Evolutionary conservation across 768 basidiomycete genomes (phyloP).

Genomic region (Kwoniella sp.): DNA sequence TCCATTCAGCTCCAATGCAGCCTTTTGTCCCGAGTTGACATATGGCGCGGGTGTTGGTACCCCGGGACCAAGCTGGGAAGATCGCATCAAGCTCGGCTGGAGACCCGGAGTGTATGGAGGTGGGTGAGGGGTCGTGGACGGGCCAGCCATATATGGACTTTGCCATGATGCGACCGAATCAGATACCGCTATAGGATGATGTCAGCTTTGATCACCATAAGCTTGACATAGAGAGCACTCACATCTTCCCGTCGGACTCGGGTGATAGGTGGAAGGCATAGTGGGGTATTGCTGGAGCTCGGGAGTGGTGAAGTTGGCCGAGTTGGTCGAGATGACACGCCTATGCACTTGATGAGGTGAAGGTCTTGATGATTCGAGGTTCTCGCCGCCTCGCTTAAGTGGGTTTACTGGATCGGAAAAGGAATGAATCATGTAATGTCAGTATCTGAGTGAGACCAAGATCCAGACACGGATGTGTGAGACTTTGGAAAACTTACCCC

Average conservation of each 20-base stretch:
- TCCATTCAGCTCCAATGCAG: constrained; percentile 52
- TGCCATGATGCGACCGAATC: constrained; percentile 24
- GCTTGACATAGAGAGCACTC: constrained; percentile 8
- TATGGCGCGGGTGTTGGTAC: constrained; percentile 28
- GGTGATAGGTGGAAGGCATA: constrained; percentile 26
- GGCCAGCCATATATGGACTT: constrained; percentile 22
- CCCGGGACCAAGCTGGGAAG: constrained; percentile 39
- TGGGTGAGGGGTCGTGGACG: constrained; percentile 5
- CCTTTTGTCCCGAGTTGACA: constrained; percentile 42
- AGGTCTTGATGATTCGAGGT: constrained; percentile 34
- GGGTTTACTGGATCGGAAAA: constrained; percentile 17
- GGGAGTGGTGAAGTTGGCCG: constrained; percentile 22
- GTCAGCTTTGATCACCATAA: neutral
- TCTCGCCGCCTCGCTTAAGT: constrained; percentile 42
- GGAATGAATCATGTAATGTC: neutral
- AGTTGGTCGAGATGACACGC: constrained; percentile 58
- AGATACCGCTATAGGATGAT: constrained; percentile 16
- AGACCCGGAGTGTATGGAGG: constrained; percentile 23
- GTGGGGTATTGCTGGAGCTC: constrained; percentile 32
- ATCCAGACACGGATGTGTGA: neutral
- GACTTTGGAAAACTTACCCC: constrained; percentile 23
- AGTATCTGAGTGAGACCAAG: neutral
- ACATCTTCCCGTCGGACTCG: constrained; percentile 28
- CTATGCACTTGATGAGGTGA: constrained; percentile 56
- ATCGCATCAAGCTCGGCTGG: constrained; percentile 51